Evolutionary conservation across 495 filamentous ascomycete genomes (phyloP), one percentile per base, ranked within the genome.

Genomic region (Xylona heveae): DNA sequence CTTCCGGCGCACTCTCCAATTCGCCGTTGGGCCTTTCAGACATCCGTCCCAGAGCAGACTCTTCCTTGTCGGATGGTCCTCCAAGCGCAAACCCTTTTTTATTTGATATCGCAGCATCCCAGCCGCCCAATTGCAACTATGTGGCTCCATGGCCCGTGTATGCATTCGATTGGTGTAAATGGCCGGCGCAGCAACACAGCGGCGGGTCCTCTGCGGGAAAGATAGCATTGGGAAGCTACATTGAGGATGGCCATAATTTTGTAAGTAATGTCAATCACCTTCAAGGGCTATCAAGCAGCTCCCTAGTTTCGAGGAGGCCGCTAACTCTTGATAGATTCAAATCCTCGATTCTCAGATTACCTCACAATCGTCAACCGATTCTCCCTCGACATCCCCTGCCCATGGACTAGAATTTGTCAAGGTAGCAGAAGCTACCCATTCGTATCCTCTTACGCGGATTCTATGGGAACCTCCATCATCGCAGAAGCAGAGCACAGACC

Each of bases 101-200:
- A n/a, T 66, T 64, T 43, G 63, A 59, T 34, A 50, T 49, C 18
- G 67, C 70, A 23, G 53, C 45, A 13, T 56, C 63, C 22, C 46
- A 66, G 4, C 59, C 70, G 0, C 65, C 64, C 5, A 80, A 76
- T 42, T 74, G 83, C 55, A 93, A 85, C 42, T 95, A 95, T 51
- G 58, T 94, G 40, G 84, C 84, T 4, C 83, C 83, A 2, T 99
- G 88, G 80, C 73, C 80, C 23, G 74, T 90, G 24, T 95, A 93
- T 51, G 84, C 90, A 6, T 78, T 90, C 39, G 90, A 99, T 58
- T 99, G 90, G 90, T 99, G 88, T 53, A 95, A 95, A 54, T 99
- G 90, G 90, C 66, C 74, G n/a, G 69, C 84, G 1, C 66, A 66
- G 19, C 71, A 46, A 18, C 51, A 51, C 4, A 55, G 71, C 31